Conservation (phyloP, 257 asterid genomes). For the Anisodus tanguticus region DNA sequence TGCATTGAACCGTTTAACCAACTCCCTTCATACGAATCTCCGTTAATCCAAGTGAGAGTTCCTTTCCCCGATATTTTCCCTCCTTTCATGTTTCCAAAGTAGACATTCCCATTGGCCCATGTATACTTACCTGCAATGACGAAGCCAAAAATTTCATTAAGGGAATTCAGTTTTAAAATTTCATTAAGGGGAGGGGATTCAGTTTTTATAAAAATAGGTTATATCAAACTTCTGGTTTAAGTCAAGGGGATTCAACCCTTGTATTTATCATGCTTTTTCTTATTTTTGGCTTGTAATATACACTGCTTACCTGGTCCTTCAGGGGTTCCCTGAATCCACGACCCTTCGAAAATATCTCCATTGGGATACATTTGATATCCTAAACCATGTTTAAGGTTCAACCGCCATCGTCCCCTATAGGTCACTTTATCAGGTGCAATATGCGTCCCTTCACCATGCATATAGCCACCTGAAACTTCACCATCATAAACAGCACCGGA, state of each 20-base stretch:
- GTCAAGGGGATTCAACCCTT: too few relatives aligned
- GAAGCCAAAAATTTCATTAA: too few relatives aligned
- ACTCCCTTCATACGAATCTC: slow-evolving; percentile 81
- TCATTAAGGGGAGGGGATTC: too few relatives aligned
- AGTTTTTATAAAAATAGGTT: too few relatives aligned
- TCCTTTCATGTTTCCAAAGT: slow-evolving; percentile 82
- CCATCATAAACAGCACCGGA: slow-evolving; percentile 90
- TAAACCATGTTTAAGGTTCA: slow-evolving; percentile 89
- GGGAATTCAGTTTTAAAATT: too few relatives aligned
- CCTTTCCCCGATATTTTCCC: slow-evolving; percentile 95
- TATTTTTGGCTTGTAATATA: too few relatives aligned
- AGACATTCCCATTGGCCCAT: slow-evolving; percentile 85
- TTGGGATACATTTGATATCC: slow-evolving; percentile 83
- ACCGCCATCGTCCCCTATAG: slow-evolving; percentile 84
- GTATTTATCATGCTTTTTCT: too few relatives aligned
- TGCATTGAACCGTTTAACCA: slow-evolving; percentile 87
- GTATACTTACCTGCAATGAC: slow-evolving; percentile 68
- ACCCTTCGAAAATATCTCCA: slow-evolving; percentile 81
- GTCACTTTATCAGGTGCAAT: slow-evolving; percentile 50
- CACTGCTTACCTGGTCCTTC: slow-evolving; percentile 73
- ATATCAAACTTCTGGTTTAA: too few relatives aligned
- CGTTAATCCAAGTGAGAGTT: slow-evolving; percentile 88
- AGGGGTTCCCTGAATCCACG: slow-evolving; percentile 91
- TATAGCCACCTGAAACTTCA: slow-evolving; percentile 85
- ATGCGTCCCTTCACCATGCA: slow-evolving; percentile 78